Conservation (phyloP, 768 basidiomycete genomes). For the Paxillus involutus region DNA sequence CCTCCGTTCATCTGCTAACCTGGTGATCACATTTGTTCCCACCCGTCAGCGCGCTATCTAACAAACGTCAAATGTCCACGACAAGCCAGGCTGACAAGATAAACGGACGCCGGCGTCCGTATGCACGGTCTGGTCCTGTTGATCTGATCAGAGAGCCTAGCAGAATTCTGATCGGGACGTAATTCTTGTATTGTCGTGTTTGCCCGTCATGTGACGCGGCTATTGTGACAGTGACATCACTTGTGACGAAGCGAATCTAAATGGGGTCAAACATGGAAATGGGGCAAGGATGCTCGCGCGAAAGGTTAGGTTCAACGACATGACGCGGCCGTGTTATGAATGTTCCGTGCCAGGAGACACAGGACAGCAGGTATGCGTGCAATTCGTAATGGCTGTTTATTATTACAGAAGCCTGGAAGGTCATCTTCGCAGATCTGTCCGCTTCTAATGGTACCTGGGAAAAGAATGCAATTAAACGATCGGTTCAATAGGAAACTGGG, state of each 20-base stretch:
- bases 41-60: not conserved
- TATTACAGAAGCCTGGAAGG: not conserved
- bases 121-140: slow-evolving; percentile 21
- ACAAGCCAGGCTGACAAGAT: slow-evolving; percentile 7
- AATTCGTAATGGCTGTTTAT: not conserved
- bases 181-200: not conserved
- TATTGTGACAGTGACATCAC: slow-evolving; percentile 20
- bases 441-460: not conserved
- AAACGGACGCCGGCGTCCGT: slow-evolving; percentile 17
- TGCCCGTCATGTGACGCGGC: slow-evolving; percentile 17
- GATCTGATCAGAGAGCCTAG: slow-evolving; percentile 28
- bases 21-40: slow-evolving; percentile 9
- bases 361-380: not conserved
- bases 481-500: slow-evolving; percentile 7
- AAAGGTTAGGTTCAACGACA: slow-evolving; percentile 25
- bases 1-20: not conserved
- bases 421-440: not conserved
- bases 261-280: not conserved
- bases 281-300: not conserved
- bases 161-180: slow-evolving; percentile 35
- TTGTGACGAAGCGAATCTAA: not conserved
- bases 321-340: slow-evolving; percentile 1
- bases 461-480: slow-evolving; percentile 1
- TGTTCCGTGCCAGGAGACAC: not conserved
- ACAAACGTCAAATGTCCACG: not conserved